Base-by-base conservation (phyloP, 1,284 basidiomycete species). In the Wolfiporia cocos region DNA sequence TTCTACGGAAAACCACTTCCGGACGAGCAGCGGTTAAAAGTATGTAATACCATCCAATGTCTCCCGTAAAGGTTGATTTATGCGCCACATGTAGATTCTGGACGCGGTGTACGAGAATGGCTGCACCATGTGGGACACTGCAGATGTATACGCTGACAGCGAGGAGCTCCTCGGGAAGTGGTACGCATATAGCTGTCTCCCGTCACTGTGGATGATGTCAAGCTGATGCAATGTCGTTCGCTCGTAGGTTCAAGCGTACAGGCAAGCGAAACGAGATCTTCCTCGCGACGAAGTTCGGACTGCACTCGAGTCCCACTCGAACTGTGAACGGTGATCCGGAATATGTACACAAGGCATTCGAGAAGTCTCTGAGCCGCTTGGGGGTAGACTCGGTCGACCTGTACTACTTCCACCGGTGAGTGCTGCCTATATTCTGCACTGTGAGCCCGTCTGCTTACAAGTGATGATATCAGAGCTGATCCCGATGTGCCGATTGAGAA, bases 231-330 rank as follows among this genome's bases (percentile, higher is more conserved):
- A 36, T 12, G 5, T 9, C 33, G 1, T 10, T 32, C 14, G 6
- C 17, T 3, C 5, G 9, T 22, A 64, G 63, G 65, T 63, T 69
- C 50, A 62, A 63, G 44, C 56, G 54, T 14, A 66, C 64, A 0
- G 67, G 63, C 10, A 68, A 68, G 49, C 57, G 67, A 26, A 47
- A 47, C 40, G 60, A 68, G 34, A 68, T 73, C 40, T 73, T 72
- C 59, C 55, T 74, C 1, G 70, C 69, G 2, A 72, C 69, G 21
- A 81, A 81, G 54, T 77, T 76, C 47, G 74, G 72, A 0, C 47
- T 67, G 38, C 17, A 12, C 5, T 30, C 19, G 14, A 43, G 43
- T 5, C 40, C 43, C 3, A 49, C 37, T 3, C 45, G 44, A 19
- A 9, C 34, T 1, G 43, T 66, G 23, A 54, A 61, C 42, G 62